Evolutionary conservation across 306 rosid genomes (phyloP).

Genomic region (Macrotyloma uniflorum): DNA sequence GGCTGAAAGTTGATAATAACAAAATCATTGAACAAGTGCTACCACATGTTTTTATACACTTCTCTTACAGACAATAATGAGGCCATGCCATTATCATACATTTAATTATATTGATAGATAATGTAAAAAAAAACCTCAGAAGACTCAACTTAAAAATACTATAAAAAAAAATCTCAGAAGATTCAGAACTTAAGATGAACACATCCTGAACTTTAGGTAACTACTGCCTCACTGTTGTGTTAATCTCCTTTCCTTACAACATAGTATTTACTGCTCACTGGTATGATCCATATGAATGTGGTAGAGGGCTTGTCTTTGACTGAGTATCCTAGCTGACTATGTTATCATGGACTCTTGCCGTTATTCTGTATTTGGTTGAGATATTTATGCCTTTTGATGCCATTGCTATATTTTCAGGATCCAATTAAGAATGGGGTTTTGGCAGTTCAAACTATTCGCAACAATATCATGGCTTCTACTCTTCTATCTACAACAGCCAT

Average conservation of each 20-base stretch:
- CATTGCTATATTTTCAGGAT: conserved; percentile 60
- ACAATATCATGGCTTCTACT: conserved; percentile 90
- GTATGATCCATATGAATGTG: neutral
- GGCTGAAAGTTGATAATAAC: neutral
- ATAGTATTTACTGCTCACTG: neutral
- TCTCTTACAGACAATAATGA: neutral
- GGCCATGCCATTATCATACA: neutral
- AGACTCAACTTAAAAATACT: neutral
- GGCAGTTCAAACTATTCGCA: conserved; percentile 77
- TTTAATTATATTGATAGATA: neutral
- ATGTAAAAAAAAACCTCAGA: neutral
- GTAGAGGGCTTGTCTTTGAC: neutral
- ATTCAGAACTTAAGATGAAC: neutral
- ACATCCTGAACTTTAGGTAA: conserved; percentile 1
- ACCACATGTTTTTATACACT: neutral
- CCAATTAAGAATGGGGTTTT: conserved; percentile 86
- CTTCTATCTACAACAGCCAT: conserved; percentile 85
- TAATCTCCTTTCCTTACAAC: neutral
- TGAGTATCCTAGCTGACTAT: conserved; percentile 1
- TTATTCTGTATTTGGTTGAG: neutral
- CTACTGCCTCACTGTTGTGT: neutral
- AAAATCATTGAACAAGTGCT: conserved; percentile 1
- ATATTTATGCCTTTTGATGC: neutral
- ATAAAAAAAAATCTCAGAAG: neutral
- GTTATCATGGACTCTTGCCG: neutral